phyloP scores from a whole-genome alignment of 805 yeast species.

The Tetrapisispora namnaoensis region DNA sequence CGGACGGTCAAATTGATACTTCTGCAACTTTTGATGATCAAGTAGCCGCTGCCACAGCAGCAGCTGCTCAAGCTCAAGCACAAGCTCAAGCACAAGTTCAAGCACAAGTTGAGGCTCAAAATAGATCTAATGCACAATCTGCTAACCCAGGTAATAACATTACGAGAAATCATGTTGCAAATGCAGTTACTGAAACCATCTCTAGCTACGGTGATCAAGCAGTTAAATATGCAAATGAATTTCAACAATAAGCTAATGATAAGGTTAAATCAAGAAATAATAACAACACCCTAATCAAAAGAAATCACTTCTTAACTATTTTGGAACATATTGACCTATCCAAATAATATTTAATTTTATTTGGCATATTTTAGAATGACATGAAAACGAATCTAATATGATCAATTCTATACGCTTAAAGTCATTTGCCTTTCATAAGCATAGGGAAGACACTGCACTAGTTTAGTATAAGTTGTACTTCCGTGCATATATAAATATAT shows the following conservation, averaged over 20 bases:
- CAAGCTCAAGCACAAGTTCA: conserved; percentile 12
- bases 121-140: neutral
- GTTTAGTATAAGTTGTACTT: neutral
- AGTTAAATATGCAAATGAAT: conserved; percentile 27
- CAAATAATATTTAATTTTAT: neutral
- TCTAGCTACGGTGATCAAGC: conserved; percentile 27
- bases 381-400: neutral
- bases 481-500: neutral
- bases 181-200: conserved; percentile 16
- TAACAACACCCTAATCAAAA: neutral
- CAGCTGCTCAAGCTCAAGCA: conserved; percentile 29
- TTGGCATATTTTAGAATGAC: neutral
- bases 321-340: neutral
- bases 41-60: conserved; percentile 31
- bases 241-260: conserved; percentile 12
- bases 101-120: conserved; percentile 1
- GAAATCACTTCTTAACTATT: neutral
- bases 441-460: neutral
- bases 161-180: conserved; percentile 3
- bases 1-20: conserved; percentile 27
- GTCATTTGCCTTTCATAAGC: neutral
- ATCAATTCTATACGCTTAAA: neutral
- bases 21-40: conserved; percentile 30
- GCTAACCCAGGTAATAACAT: neutral
- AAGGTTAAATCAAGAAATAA: neutral